These are phyloP conservation scores for Alnus rubra DNA, from an alignment of 306 rosid species.

Conservation along the genomic window DNA sequence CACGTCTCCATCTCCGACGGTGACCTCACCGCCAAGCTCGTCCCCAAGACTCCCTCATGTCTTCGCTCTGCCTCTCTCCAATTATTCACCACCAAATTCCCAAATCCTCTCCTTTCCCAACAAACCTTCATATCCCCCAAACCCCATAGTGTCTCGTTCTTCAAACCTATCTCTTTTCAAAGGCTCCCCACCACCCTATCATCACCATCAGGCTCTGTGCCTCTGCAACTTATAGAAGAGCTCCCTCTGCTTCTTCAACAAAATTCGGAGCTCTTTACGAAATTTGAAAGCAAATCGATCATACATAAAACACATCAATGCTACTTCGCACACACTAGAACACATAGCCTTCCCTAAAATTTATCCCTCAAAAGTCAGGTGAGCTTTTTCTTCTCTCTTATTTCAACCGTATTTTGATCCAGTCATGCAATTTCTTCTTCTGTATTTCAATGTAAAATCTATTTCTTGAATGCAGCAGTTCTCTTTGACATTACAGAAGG, in stretches of 20 bases:
- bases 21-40: too few species aligned
- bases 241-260: conserved; percentile 48
- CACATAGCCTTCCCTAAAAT: not conserved
- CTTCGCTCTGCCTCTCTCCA: conserved; percentile 51
- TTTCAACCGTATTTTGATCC: too few species aligned
- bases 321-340: not conserved
- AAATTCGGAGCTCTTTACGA: conserved; percentile 9
- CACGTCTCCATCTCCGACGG: too few species aligned
- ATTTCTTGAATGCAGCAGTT: too few species aligned
- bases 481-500: too few species aligned
- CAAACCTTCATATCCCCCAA: conserved; percentile 15
- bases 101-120: conserved; percentile 10
- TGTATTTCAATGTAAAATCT: too few species aligned
- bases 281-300: not conserved
- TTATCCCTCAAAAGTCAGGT: not conserved
- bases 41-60: conserved; percentile 29
- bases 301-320: not conserved
- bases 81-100: conserved; percentile 48
- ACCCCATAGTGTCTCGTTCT: conserved; percentile 28
- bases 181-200: conserved; percentile 43
- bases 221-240: conserved; percentile 76
- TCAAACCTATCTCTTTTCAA: conserved; percentile 63
- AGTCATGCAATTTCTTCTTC: too few species aligned
- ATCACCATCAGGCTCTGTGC: conserved; percentile 29
- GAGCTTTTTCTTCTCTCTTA: too few species aligned